Conservation (phyloP, 352 stramenopile species). For the Pythium myriotylum region DNA sequence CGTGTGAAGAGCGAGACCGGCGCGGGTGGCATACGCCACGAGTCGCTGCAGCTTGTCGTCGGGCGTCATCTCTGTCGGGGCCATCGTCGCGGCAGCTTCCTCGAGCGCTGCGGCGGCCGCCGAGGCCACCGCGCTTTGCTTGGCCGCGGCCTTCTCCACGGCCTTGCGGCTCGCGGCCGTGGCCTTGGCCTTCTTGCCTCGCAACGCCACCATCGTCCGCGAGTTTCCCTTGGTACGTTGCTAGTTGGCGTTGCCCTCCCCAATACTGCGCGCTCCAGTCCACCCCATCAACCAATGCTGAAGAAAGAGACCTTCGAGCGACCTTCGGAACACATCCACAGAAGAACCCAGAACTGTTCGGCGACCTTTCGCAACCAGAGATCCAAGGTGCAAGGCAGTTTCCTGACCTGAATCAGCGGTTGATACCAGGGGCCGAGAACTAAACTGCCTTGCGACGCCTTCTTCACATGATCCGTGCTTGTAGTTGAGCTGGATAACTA, state of each 20-base stretch:
- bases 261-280: conserved; percentile 20
- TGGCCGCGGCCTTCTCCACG: conserved; percentile 40
- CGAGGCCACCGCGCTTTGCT: conserved; percentile 6
- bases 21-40: conserved; percentile 51
- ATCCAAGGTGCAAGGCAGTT: too few species aligned
- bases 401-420: too few species aligned
- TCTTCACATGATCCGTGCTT: too few species aligned
- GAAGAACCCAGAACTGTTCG: conserved; percentile 6
- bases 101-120: background rate
- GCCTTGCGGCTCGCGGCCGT: conserved; percentile 56
- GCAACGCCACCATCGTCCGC: conserved; percentile 63
- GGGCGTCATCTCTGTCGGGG: conserved; percentile 13
- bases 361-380: conserved; percentile 29
- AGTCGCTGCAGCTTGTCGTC: conserved; percentile 39
- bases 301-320: conserved; percentile 23
- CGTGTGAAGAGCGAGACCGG: conserved; percentile 31
- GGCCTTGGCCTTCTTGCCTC: conserved; percentile 72
- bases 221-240: background rate
- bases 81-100: background rate
- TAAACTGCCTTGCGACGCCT: too few species aligned
- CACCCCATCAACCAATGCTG: conserved; percentile 30
- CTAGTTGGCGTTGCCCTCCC: conserved; percentile 20
- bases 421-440: too few species aligned
- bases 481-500: too few species aligned
- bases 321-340: conserved; percentile 29